These are phyloP conservation scores for Saksenaea oblongispora DNA, from an alignment of 371 early-diverging fungal genomes.

Conservation along the genomic window DNA sequence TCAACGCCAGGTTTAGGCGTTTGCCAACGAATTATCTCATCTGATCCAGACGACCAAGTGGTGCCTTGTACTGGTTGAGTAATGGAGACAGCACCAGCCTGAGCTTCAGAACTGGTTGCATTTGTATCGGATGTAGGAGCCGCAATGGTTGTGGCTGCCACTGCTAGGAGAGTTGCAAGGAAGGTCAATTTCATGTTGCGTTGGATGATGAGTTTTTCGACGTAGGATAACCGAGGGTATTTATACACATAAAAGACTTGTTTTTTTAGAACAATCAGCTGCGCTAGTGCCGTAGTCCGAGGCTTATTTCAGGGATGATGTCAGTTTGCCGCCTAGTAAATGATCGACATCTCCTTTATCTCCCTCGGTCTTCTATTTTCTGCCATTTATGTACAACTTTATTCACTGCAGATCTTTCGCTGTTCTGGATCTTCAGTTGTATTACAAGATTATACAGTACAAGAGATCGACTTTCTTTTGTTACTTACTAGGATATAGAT, in stretches of 20 bases:
- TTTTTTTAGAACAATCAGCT: neutral
- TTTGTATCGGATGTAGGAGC: constrained; percentile 6
- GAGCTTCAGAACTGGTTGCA: constrained; percentile 10
- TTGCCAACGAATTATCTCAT: constrained; percentile 45
- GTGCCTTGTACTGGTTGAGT: constrained; percentile 38
- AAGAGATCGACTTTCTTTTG: neutral
- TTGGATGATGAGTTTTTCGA: neutral
- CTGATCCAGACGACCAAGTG: constrained; percentile 39
- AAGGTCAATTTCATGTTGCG: constrained; percentile 12
- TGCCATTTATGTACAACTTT: too few relatives aligned
- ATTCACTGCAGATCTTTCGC: too few relatives aligned
- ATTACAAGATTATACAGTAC: too few relatives aligned
- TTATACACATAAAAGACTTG: neutral
- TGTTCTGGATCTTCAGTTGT: too few relatives aligned
- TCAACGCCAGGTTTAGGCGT: constrained; percentile 30
- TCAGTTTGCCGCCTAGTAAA: neutral
- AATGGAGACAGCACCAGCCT: constrained; percentile 27
- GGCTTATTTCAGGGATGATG: neutral
- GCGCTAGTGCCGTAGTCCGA: too few relatives aligned
- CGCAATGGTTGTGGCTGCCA: constrained; percentile 8
- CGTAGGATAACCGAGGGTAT: neutral
- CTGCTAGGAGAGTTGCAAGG: constrained; percentile 9
- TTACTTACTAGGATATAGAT: neutral
- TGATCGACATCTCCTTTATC: constrained; percentile 4
- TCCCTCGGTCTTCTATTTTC: neutral